Evolutionary conservation across 2,329 filamentous ascomycete genomes (phyloP).

Genomic region (Nectriaceae sp.): DNA sequence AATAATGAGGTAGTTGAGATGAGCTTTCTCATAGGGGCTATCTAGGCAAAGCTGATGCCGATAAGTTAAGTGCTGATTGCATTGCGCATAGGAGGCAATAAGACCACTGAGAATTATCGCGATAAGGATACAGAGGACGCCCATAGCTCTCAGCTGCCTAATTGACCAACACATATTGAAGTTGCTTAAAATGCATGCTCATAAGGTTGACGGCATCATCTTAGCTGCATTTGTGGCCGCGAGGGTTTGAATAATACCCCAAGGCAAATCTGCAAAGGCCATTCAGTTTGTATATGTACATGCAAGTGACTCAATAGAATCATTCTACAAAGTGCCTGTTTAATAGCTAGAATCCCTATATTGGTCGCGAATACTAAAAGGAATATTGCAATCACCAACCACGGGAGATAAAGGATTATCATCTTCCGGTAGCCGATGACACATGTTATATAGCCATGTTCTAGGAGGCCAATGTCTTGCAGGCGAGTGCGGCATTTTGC

Average conservation of each 20-base stretch:
- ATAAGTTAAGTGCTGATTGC: conserved; percentile 36
- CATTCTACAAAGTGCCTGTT: conserved; percentile 37
- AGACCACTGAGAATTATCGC: conserved; percentile 34
- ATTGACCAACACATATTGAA: conserved; percentile 47
- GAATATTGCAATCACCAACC: conserved; percentile 40
- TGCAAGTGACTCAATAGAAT: too few relatives aligned
- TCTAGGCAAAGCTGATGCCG: conserved; percentile 32
- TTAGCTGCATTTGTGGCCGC: conserved; percentile 47
- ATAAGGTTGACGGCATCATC: conserved; percentile 34
- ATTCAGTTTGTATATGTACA: too few relatives aligned
- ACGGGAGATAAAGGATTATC: conserved; percentile 38
- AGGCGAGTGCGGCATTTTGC: conserved; percentile 21
- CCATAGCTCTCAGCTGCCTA: conserved; percentile 43
- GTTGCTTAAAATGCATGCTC: conserved; percentile 43
- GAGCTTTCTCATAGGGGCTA: too few relatives aligned
- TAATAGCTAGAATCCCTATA: conserved; percentile 34
- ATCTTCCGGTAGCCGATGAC: conserved; percentile 39
- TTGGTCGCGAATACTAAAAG: conserved; percentile 39
- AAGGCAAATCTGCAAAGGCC: too few relatives aligned
- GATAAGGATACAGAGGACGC: conserved; percentile 39
- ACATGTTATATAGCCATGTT: conserved; percentile 44
- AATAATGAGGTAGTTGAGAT: too few relatives aligned
- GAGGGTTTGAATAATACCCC: conserved; percentile 42
- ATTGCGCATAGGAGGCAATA: conserved; percentile 39
- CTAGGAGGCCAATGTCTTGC: conserved; percentile 38